Conservation (phyloP, 2,329 filamentous ascomycete species). For the Juglanconis oblonga region DNA sequence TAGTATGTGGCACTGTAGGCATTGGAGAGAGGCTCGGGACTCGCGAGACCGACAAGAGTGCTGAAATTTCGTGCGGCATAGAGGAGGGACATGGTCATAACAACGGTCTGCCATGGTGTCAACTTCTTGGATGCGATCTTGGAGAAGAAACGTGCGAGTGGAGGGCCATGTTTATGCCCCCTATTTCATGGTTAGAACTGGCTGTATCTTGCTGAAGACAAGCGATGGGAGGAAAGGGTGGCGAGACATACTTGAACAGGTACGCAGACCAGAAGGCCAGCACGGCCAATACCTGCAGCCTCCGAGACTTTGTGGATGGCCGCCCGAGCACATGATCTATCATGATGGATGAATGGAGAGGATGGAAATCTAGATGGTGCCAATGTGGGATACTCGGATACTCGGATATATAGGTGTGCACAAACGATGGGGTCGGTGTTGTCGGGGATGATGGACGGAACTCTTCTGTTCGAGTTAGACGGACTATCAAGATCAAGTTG, state of each 20-base stretch:
- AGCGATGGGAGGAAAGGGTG: conserved; percentile 15
- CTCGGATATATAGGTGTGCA: background rate
- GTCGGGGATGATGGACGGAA: background rate
- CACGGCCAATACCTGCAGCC: conserved; percentile 88
- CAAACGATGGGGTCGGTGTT: background rate
- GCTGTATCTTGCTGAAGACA: background rate
- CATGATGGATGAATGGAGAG: conserved; percentile 36
- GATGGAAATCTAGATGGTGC: background rate
- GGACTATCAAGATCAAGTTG: background rate
- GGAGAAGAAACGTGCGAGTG: conserved; percentile 68
- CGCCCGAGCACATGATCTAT: conserved; percentile 89
- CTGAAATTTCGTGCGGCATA: conserved; percentile 92
- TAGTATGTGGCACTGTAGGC: conserved; percentile 93
- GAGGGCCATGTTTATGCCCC: conserved; percentile 86
- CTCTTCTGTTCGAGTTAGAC: background rate
- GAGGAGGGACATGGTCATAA: conserved; percentile 84
- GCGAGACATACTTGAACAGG: conserved; percentile 60
- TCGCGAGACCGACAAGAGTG: conserved; percentile 85
- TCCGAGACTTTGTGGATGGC: conserved; percentile 85
- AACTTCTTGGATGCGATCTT: conserved; percentile 65
- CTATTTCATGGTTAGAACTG: conserved; percentile 39
- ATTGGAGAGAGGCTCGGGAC: conserved; percentile 88
- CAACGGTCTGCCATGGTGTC: conserved; percentile 85
- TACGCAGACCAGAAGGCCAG: conserved; percentile 90
- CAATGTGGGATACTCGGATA: background rate